Base-by-base conservation (phyloP, 306 rosid genomes). In the Abrus pulchellus region DNA sequence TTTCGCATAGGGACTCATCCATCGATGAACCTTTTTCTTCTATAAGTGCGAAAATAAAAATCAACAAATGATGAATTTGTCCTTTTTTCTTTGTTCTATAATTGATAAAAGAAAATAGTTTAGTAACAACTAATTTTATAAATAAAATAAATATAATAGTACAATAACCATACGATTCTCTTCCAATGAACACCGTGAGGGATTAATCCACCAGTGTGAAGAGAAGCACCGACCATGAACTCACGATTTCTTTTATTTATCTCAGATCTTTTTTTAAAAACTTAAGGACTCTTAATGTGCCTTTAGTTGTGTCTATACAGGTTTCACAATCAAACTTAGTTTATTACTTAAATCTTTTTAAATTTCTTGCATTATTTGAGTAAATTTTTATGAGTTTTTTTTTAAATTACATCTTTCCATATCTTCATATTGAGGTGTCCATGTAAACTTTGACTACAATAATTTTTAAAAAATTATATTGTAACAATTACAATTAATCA, bases 161-260 rank as follows among this genome's bases (percentile, higher is more conserved):
- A 78, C 4, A 68, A 33, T 32, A 68, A 79, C 2, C 2, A n/a
- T 69, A 79, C 70, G 77, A 79, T 57, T 79, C 71, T 50, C 44
- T 79, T 69, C 77, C 69, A 69, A 69, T 69, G 83, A 40, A 79
- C 10, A 33, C 14, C 33, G 47, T 79, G 83, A 59, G 83, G 83
- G 43, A 78, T 78, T 30, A 76, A 78, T 56, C 82, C 68, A 8
- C 76, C 50, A 0, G 82, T 68, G 44, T 78, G 82, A 43, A 78
- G 76, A 9, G 49, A 56, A 9, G 82, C 76, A 56, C 69, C 76
- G 5, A 30, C 82, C 76, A 55, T 43, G 14, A 50, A 20, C 20
- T 20, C 20, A 20, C 20, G 20, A 20, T 20, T 20, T 20, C 20
- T 20, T 20, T 20, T 20, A 68, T 78, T 68, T 68, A 7, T 55